Percentiles rank a stretch among this genome's conserved stretches.
These are phyloP conservation scores for Pseudogymnoascus sp. DNA, from an alignment of 2,329 filamentous ascomycete species.

Conservation along the genomic window DNA sequence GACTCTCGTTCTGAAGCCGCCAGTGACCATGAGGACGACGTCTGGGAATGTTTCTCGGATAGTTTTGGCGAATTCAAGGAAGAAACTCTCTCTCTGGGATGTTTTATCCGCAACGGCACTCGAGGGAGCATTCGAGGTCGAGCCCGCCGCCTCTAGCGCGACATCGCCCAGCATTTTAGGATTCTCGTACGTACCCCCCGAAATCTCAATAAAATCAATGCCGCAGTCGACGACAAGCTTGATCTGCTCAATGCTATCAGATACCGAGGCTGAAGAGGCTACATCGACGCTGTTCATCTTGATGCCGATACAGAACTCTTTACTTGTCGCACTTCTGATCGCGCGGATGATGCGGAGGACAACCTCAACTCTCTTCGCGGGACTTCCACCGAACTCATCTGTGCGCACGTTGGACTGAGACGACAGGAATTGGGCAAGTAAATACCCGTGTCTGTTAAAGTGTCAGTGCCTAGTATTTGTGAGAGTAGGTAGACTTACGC, in stretches of 20 bases:
- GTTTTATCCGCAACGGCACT: constrained; percentile 35
- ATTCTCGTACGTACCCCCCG: constrained; percentile 52
- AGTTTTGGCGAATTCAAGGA: constrained; percentile 54
- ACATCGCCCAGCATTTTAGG: constrained; percentile 32
- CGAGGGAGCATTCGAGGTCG: constrained; percentile 14
- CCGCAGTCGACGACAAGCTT: constrained; percentile 38
- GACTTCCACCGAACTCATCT: constrained; percentile 58
- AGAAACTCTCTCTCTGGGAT: constrained; percentile 54
- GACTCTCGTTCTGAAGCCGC: constrained; percentile 48
- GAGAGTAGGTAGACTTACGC: constrained; percentile 30
- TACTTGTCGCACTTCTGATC: constrained; percentile 35
- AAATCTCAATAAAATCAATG: constrained; percentile 61
- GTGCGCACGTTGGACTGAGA: constrained; percentile 58
- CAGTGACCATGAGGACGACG: constrained; percentile 48
- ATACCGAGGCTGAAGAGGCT: constrained; percentile 31
- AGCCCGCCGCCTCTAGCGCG: not conserved
- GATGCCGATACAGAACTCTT: constrained; percentile 41
- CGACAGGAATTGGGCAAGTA: constrained; percentile 61
- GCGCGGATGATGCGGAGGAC: constrained; percentile 57
- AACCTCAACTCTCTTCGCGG: constrained; percentile 61
- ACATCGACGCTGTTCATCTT: constrained; percentile 51
- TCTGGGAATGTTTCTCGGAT: constrained; percentile 38
- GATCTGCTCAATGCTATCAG: constrained; percentile 51
- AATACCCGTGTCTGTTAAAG: constrained; percentile 54
- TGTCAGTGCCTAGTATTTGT: not conserved